Evolutionary conservation across 179 eudicot species (phyloP).

Genomic region (Silene coronaria): DNA sequence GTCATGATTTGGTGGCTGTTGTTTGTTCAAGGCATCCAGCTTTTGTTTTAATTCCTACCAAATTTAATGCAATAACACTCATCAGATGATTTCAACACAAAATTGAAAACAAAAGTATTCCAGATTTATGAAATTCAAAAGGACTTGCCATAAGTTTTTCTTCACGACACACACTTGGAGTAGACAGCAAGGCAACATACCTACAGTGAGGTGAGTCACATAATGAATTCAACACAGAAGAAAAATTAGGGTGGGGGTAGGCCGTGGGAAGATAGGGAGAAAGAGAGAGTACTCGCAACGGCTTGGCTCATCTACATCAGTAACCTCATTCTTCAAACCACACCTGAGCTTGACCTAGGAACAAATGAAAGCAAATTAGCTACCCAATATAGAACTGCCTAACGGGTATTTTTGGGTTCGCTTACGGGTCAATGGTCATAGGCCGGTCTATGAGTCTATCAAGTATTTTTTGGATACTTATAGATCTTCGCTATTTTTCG

Average conservation of each 20-base stretch:
- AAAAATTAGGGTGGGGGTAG: neutral
- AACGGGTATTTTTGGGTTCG: neutral
- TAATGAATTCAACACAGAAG: neutral
- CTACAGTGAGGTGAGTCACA: constrained; percentile 38
- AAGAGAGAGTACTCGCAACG: constrained; percentile 82
- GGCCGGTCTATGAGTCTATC: neutral
- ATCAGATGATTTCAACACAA: neutral
- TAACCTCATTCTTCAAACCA: constrained; percentile 76
- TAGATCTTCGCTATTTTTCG: neutral
- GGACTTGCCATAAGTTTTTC: constrained; percentile 73
- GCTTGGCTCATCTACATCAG: constrained; percentile 96
- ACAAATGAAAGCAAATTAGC: constrained; percentile 11
- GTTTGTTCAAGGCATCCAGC: constrained; percentile 58
- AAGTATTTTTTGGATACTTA: neutral
- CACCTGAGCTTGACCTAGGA: constrained; percentile 83
- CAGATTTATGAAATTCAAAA: neutral
- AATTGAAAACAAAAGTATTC: constrained; percentile 4
- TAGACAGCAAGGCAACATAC: constrained; percentile 71
- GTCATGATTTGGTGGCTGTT: constrained; percentile 58
- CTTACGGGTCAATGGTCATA: neutral
- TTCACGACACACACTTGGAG: constrained; percentile 75
- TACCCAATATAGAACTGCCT: neutral
- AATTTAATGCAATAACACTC: constrained; percentile 9
- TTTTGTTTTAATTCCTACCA: constrained; percentile 72
- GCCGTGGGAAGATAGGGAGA: neutral